These are phyloP conservation scores for Leccinum subgranulosum DNA, from an alignment of 768 basidiomycete genomes.

Conservation along the genomic window DNA sequence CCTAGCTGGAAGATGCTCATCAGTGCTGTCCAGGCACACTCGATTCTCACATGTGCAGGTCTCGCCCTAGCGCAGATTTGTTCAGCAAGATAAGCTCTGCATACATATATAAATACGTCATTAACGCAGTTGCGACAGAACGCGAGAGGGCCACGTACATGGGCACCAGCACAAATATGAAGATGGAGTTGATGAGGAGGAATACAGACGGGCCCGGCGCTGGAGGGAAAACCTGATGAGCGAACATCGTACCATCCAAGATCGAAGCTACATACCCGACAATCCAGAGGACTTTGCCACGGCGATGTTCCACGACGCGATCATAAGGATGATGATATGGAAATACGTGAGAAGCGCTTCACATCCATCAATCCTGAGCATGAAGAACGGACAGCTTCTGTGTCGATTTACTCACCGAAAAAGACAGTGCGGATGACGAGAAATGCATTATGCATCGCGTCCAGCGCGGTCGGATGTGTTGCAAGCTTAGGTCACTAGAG, in stretches of 20 bases:
- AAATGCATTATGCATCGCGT: constrained; percentile 49
- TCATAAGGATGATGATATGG: constrained; percentile 49
- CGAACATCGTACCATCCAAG: neutral
- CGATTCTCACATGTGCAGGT: constrained; percentile 45
- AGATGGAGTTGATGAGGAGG: constrained; percentile 45
- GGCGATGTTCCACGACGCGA: constrained; percentile 57
- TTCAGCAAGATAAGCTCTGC: constrained; percentile 35
- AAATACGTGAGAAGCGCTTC: constrained; percentile 45
- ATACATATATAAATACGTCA: neutral
- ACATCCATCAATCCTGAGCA: constrained; percentile 2
- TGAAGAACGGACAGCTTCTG: neutral
- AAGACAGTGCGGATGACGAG: constrained; percentile 54
- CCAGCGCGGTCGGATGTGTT: constrained; percentile 4
- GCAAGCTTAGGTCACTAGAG: constrained; percentile 10
- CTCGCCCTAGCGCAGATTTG: constrained; percentile 34
- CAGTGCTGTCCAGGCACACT: constrained; percentile 55
- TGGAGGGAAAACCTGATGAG: constrained; percentile 14
- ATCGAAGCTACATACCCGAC: constrained; percentile 32
- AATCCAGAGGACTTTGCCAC: constrained; percentile 34
- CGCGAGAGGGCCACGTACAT: constrained; percentile 24
- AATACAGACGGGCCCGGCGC: constrained; percentile 48
- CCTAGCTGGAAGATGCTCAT: constrained; percentile 48
- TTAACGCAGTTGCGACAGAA: neutral
- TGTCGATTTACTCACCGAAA: constrained; percentile 43
- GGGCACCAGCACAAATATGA: constrained; percentile 29